Percentiles rank a stretch among this genome's conserved stretches.
Conservation (phyloP, 2,329 filamentous ascomycete genomes). For the Pseudogymnoascus sp. region DNA sequence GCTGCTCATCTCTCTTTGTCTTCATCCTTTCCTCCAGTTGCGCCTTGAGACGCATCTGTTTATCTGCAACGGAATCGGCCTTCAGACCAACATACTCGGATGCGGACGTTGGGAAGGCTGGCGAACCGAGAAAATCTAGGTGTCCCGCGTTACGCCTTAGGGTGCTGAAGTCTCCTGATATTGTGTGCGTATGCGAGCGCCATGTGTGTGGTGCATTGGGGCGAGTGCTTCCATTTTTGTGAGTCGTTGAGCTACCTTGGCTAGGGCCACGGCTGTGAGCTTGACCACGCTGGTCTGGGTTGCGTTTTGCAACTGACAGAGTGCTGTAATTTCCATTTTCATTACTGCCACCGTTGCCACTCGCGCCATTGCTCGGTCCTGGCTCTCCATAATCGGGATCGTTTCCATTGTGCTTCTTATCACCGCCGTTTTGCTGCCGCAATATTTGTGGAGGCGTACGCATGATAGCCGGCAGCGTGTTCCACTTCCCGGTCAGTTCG, state of each 20-base stretch:
- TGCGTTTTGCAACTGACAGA: background rate
- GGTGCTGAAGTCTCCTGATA: background rate
- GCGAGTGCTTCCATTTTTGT: background rate
- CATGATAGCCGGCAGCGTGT: background rate
- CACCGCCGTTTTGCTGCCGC: background rate
- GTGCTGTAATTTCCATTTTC: background rate
- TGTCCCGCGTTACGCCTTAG: background rate
- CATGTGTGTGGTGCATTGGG: background rate
- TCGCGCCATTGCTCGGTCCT: background rate
- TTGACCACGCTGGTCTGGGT: background rate
- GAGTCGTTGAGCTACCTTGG: background rate
- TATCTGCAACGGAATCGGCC: background rate
- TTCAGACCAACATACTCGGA: background rate
- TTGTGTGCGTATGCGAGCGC: constrained; percentile 3
- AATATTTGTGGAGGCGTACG: background rate
- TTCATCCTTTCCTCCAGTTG: background rate
- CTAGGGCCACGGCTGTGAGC: background rate
- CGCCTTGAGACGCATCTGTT: background rate
- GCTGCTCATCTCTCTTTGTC: background rate
- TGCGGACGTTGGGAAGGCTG: background rate
- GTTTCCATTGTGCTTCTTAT: background rate
- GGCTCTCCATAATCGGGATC: background rate
- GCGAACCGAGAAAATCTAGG: background rate
- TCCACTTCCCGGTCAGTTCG: background rate
- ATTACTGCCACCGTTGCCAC: background rate